These are phyloP conservation scores for Aphanoascus verrucosus DNA, from an alignment of 2,329 filamentous ascomycete species.

Conservation along the genomic window DNA sequence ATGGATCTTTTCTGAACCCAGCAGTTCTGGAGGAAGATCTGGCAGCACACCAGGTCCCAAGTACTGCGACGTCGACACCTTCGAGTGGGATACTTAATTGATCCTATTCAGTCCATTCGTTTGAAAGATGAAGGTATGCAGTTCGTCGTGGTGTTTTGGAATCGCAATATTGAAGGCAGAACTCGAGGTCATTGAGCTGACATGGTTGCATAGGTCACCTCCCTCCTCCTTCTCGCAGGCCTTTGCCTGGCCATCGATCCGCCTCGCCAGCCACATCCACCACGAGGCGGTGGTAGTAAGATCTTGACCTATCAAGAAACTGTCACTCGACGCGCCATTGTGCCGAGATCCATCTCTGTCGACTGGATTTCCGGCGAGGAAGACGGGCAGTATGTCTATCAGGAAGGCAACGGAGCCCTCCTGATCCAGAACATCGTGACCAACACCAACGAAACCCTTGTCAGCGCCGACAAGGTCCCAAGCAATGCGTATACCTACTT, in stretches of 20 bases:
- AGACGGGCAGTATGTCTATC: constrained; percentile 53
- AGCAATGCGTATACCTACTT: constrained; percentile 47
- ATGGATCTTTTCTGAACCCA: constrained; percentile 5
- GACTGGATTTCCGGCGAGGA: constrained; percentile 49
- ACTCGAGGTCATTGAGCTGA: background rate
- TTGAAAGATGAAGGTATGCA: constrained; percentile 13
- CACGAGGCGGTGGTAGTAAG: constrained; percentile 46
- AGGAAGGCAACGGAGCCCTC: constrained; percentile 42
- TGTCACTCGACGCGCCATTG: constrained; percentile 38
- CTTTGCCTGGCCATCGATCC: constrained; percentile 36
- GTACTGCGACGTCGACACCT: background rate
- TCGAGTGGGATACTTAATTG: constrained; percentile 6
- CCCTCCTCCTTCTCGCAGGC: constrained; percentile 16
- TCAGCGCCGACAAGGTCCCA: constrained; percentile 49
- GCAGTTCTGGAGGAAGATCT: constrained; percentile 6
- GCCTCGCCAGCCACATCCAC: constrained; percentile 45
- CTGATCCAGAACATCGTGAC: constrained; percentile 53
- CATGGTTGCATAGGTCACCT: constrained; percentile 2
- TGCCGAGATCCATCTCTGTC: constrained; percentile 40
- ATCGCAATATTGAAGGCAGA: background rate
- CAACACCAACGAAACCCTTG: constrained; percentile 46
- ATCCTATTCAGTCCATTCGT: constrained; percentile 2
- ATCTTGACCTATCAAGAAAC: constrained; percentile 53
- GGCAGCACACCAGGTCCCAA: constrained; percentile 4
- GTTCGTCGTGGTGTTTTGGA: background rate